A percentile compares a stretch with the other conserved stretches of the same genome.
These are phyloP conservation scores for Ogataea philodendri DNA, from an alignment of 805 yeast species.

Conservation along the genomic window DNA sequence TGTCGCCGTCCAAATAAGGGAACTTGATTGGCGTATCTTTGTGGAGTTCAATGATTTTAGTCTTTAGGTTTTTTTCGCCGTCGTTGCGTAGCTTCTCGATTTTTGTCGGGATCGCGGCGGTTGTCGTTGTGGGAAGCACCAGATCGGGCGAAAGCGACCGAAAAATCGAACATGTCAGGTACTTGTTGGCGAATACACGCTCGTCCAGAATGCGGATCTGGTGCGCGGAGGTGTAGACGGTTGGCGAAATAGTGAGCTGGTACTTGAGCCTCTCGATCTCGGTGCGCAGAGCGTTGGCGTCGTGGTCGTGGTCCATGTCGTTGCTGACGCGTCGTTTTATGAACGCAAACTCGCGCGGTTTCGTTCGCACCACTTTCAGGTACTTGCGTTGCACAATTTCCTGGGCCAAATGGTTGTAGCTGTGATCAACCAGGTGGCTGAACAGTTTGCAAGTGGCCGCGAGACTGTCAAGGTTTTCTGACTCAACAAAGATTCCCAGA, in stretches of 20 bases:
- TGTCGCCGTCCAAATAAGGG: conserved; percentile 18
- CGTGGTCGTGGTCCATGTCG: conserved; percentile 21
- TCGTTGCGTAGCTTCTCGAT: conserved; percentile 1
- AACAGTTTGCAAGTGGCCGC: conserved; percentile 9
- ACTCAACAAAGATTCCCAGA: conserved; percentile 15
- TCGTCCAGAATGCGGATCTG: conserved; percentile 14
- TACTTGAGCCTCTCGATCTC: conserved; percentile 11
- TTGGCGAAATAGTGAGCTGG: background rate
- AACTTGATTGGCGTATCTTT: conserved; percentile 7
- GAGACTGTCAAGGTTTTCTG: conserved; percentile 15
- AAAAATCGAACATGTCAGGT: conserved; percentile 7
- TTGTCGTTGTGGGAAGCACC: conserved; percentile 7
- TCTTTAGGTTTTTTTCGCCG: conserved; percentile 1
- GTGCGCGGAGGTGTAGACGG: conserved; percentile 12
- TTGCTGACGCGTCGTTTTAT: conserved; percentile 21
- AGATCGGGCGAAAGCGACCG: conserved; percentile 11
- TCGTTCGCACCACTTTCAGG: conserved; percentile 3
- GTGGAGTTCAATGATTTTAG: conserved; percentile 1
- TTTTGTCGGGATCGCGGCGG: conserved; percentile 2
- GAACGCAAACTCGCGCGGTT: conserved; percentile 8
- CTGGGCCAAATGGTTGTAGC: conserved; percentile 10
- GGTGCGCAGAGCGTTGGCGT: conserved; percentile 21
- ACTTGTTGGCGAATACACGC: conserved; percentile 4
- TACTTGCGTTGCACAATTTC: conserved; percentile 11
- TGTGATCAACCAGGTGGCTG: conserved; percentile 9